phyloP scores from a whole-genome alignment of 83 land plant genomes.

The Larix sibirica region DNA sequence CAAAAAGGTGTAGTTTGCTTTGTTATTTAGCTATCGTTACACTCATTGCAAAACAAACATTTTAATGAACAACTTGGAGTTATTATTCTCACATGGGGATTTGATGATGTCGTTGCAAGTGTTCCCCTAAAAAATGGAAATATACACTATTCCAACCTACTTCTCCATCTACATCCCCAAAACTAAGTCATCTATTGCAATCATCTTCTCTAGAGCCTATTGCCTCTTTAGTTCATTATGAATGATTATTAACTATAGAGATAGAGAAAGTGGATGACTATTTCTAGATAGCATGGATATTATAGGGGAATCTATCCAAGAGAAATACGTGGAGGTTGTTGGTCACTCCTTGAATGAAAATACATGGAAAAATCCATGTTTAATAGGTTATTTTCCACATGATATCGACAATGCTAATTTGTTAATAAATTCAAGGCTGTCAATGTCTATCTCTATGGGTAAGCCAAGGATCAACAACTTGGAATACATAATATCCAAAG shows the following conservation, averaged over 20 bases:
- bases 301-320: background rate
- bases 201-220: background rate
- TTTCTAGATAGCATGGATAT: background rate
- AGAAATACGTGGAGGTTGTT: background rate
- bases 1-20: background rate
- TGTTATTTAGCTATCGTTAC: background rate
- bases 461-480: background rate
- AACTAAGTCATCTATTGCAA: no score
- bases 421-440: background rate
- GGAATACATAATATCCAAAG: background rate
- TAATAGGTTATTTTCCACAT: background rate
- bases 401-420: background rate
- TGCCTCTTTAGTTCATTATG: background rate
- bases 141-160: background rate
- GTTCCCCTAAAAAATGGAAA: conserved; percentile 13
- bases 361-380: background rate
- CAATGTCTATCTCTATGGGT: background rate
- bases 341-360: background rate
- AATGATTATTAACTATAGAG: background rate
- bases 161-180: background rate
- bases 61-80: conserved; percentile 8
- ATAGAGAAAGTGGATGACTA: background rate
- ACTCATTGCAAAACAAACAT: background rate
- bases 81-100: background rate
- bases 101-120: conserved; percentile 2